Percentiles rank a stretch among this genome's conserved stretches.
Evolutionary conservation across 139 green algal genomes (phyloP).

Genomic region (Chlamydomonas urium): DNA sequence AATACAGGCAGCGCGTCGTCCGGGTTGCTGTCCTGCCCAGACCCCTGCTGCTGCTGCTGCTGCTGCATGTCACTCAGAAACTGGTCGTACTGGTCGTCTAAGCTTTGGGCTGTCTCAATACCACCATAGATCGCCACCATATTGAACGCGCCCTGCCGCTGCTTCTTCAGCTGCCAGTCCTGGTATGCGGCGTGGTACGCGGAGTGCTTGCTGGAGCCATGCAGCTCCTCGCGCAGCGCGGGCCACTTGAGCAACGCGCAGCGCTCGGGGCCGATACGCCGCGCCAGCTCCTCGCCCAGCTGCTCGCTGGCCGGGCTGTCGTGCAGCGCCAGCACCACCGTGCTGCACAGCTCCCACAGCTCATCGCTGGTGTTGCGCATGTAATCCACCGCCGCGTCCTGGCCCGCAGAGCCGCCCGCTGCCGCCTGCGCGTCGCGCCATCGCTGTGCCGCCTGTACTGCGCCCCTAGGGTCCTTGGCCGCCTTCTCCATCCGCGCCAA

Average conservation of each 20-base stretch:
- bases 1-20: not conserved
- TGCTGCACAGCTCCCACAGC: constrained; percentile 1
- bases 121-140: too few relatives aligned
- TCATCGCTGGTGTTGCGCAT: not conserved
- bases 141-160: too few relatives aligned
- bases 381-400: not conserved
- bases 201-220: not conserved
- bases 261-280: not conserved
- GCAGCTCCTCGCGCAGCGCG: not conserved
- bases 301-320: not conserved
- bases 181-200: too few relatives aligned
- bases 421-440: not conserved
- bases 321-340: constrained; percentile 8
- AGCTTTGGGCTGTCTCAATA: too few relatives aligned
- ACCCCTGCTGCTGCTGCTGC: constrained; percentile 6
- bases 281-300: constrained; percentile 6
- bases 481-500: constrained; percentile 3
- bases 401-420: not conserved
- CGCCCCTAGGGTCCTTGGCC: not conserved
- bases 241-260: constrained; percentile 3
- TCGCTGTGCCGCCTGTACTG: too few relatives aligned
- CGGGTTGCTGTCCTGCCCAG: not conserved
- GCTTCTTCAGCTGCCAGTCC: too few relatives aligned
- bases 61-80: constrained; percentile 5
- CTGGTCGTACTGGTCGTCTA: too few relatives aligned